phyloP scores from a whole-genome alignment of 2,329 filamentous ascomycete genomes.

The Immersiporthe knoxdaviesiana region DNA sequence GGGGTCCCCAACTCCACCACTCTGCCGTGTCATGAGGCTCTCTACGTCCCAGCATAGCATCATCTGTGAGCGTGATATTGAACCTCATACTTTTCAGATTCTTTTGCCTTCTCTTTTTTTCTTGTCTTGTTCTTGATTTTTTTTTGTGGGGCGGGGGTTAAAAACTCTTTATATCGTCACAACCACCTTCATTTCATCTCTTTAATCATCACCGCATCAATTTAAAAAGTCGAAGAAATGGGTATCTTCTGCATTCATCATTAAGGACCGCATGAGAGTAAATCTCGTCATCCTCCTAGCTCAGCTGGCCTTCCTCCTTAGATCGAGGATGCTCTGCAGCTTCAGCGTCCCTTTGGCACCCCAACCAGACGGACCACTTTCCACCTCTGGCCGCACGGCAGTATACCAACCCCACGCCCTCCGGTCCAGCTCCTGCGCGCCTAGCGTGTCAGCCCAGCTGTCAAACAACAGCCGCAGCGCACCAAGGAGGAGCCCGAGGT shows the following conservation, averaged over 20 bases:
- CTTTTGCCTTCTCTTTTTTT: neutral
- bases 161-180: neutral
- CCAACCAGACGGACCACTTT: slow-evolving; percentile 76
- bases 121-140: neutral
- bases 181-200: neutral
- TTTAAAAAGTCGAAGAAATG: neutral
- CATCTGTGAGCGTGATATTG: neutral
- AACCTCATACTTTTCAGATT: neutral
- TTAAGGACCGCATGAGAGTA: neutral
- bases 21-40: neutral
- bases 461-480: slow-evolving; percentile 72
- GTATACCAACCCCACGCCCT: slow-evolving; percentile 84
- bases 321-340: slow-evolving; percentile 66
- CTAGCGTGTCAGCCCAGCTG: slow-evolving; percentile 73
- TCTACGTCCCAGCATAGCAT: neutral
- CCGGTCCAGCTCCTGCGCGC: slow-evolving; percentile 68
- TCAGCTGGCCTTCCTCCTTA: slow-evolving; percentile 48
- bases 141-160: too few species aligned
- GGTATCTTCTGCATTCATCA: neutral
- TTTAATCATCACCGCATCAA: neutral
- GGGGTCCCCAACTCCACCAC: slow-evolving; percentile 1
- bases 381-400: slow-evolving; percentile 74
- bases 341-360: slow-evolving; percentile 76
- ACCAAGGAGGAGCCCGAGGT: slow-evolving; percentile 70
- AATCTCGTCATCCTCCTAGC: neutral